Evolutionary conservation across 306 rosid genomes (phyloP).

Genomic region (Spatholobus suberectus): DNA sequence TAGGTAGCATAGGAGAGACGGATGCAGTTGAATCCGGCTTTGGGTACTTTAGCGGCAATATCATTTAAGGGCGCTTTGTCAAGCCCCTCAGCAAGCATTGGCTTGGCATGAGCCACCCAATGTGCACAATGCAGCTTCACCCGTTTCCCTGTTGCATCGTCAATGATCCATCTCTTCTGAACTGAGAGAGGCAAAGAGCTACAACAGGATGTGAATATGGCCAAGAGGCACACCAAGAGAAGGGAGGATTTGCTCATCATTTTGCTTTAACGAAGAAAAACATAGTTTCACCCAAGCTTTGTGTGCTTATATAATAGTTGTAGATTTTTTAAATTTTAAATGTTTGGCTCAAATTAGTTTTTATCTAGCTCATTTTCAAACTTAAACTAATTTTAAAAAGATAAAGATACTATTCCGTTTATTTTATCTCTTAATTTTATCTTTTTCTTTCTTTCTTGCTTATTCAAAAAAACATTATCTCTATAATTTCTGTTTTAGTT

Average conservation of each 20-base stretch:
- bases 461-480: no score
- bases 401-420: no score
- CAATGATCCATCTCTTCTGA: conserved; percentile 53
- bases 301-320: not conserved
- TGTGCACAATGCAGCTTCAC: conserved; percentile 50
- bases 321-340: no score
- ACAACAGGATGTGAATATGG: not conserved
- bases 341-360: no score
- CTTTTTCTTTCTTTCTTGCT: no score
- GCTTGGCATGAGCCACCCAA: conserved; percentile 43
- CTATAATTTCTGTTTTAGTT: no score
- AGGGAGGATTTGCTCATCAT: not conserved
- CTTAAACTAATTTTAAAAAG: no score
- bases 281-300: not conserved
- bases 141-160: conserved; percentile 42
- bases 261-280: not conserved
- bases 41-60: not conserved
- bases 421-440: no score
- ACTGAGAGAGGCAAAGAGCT: conserved; percentile 44
- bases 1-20: conserved; percentile 49
- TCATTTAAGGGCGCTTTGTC: conserved; percentile 43
- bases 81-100: conserved; percentile 52
- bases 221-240: not conserved
- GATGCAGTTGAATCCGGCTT: conserved; percentile 46
- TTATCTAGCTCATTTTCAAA: no score